Evolutionary conservation across 345 rosid genomes (phyloP).

Genomic region (Cardamine occulta): DNA sequence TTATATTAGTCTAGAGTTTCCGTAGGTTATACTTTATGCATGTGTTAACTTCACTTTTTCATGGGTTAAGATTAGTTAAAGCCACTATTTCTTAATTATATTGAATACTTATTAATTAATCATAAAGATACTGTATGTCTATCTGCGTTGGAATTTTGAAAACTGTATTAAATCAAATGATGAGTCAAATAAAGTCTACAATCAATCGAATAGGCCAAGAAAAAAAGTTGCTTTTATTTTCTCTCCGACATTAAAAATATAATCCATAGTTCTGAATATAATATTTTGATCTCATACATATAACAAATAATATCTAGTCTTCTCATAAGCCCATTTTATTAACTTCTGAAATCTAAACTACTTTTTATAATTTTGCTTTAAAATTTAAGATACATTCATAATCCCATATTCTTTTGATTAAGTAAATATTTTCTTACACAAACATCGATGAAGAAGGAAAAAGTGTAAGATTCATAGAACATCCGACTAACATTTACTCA

Average conservation of each 20-base stretch:
- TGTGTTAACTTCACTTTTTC: conserved; percentile 45
- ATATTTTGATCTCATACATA: background rate
- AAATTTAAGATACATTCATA: background rate
- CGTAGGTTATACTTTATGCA: conserved; percentile 47
- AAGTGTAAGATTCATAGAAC: conserved; percentile 8
- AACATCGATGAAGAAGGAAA: background rate
- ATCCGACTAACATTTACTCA: conserved; percentile 13
- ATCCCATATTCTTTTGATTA: no score
- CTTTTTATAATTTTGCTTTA: background rate
- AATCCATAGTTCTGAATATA: background rate
- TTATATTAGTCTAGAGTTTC: conserved; percentile 30
- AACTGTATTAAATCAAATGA: conserved; percentile 17
- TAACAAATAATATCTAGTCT: background rate
- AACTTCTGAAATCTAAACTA: background rate
- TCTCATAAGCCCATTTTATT: background rate
- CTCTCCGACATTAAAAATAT: background rate
- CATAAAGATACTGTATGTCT: conserved; percentile 14
- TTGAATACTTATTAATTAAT: background rate
- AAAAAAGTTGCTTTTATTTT: background rate
- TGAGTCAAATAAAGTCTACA: conserved; percentile 27
- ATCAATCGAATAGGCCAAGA: conserved; percentile 26
- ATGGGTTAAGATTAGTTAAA: conserved; percentile 36
- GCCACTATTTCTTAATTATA: conserved; percentile 32
- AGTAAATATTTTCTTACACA: no score
- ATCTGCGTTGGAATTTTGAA: conserved; percentile 33